Evolutionary conservation across 345 rosid species (phyloP), one percentile per base, ranked within the genome.

Genomic region (Eucalyptus victrix): DNA sequence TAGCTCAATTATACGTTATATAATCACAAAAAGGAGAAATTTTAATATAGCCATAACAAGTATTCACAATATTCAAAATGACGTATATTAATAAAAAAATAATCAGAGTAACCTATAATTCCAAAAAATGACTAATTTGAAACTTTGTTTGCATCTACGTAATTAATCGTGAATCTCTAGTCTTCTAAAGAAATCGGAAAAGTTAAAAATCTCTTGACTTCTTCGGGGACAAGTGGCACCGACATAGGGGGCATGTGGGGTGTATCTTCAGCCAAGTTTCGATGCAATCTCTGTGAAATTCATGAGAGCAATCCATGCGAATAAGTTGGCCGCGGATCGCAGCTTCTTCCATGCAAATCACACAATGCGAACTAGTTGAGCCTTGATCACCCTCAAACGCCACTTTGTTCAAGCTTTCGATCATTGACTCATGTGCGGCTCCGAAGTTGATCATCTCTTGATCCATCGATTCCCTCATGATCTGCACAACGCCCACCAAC

Each of bases 41-140:
- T 15, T 50, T 51, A 51, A 51, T 51, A 18, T 51, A 51, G 54
- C 54, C 54, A 51, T 51, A 18, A 51, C 4, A 51, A 51, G 54
- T 51, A 51, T 28, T 60, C 67, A 12, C 7, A 14, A 28, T 30
- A 51, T 51, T 51, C 54, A 51, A 51, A 51, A 1, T 51, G 54
- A 51, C 4, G 21, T 51, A 17, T 17, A 17, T 17, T 51, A 51
- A 17, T 51, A 6, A 17, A 47, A 47, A 12, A 1, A 49, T 17
- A 17, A 51, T 51, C 54, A 51, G 0, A 51, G 4, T 51, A 51
- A 18, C 54, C 54, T 51, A 0, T 18, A 51, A 51, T 0, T 53
- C 24, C 2, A 1, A 53, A 53, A 51, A 53, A 3, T 0, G 56
- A 53, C 24, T 53, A 0, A 0, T 53, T 53, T 53, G 56, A 53